Base-by-base conservation (phyloP, 2,329 filamentous ascomycete genomes). In the Cadophora gregata region DNA sequence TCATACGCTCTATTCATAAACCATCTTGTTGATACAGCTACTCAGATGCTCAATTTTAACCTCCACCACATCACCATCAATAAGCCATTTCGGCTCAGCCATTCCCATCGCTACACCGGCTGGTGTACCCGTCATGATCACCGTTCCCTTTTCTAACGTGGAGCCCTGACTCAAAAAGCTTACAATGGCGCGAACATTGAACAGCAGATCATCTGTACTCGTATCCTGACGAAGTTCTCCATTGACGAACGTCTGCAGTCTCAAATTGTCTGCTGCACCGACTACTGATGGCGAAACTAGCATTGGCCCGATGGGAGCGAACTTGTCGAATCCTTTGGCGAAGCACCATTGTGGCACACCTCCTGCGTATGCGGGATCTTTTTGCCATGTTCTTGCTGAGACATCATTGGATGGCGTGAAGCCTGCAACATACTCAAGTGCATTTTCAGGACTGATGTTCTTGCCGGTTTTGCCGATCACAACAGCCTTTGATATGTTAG, bases 361-460 rank as follows among this genome's bases (percentile, higher is more conserved):
- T 76, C 14, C 75, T 73, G 4, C 79, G 50, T 77, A 77, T n/a
- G 74, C 75, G 3, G 86, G 84, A 51, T 87, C 83, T 24, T 82
- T 75, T 73, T 87, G 85, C 73, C 79, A 80, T 36, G 82, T 81
- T 4, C 85, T 77, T 0, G 83, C 82, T 0, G 85, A 86, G 21
- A 87, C 77, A 59, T 87, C 85, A 70, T 87, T 87, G 56, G 83
- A 79, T 29, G 83, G 82, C 0, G 82, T 83, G 67, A 81, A 85
- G 5, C 55, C 69, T 8, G 61, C 61, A 31, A 70, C 56, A 33
- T 67, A 68, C n/a, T 65, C 58, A 12, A 70, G 31, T 2, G 69
- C 63, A n/a, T 64, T 53, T 12, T 66, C 69, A 12, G 53, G 55
- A 2, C 59, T 27, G 9, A 70, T 36, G 27, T 70, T 61, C 62